Conservation (phyloP, 2,329 filamentous ascomycete species). For the Pleomassaria siparia region DNA sequence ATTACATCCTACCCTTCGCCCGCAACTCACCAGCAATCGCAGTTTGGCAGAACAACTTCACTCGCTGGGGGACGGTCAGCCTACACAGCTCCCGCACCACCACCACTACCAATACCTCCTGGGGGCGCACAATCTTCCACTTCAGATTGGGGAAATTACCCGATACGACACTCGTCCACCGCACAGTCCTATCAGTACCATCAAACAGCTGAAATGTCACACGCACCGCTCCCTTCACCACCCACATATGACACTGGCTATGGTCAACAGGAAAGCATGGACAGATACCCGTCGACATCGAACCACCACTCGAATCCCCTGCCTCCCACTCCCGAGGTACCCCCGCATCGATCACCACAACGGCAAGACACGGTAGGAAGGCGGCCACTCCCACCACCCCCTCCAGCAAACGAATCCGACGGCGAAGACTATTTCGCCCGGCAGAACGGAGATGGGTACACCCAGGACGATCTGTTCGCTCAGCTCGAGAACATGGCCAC, state of each 20-base stretch:
- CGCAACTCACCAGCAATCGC: conserved; percentile 31
- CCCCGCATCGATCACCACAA: conserved; percentile 51
- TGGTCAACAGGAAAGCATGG: conserved; percentile 25
- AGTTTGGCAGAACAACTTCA: conserved; percentile 35
- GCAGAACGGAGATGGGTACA: conserved; percentile 32
- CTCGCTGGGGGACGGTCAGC: conserved; percentile 29
- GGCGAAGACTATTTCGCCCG: conserved; percentile 43
- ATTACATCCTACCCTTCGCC: conserved; percentile 33
- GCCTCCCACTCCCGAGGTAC: conserved; percentile 53
- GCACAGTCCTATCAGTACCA: conserved; percentile 33
- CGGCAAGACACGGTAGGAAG: conserved; percentile 56
- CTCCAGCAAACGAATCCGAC: conserved; percentile 54
- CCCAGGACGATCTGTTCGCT: conserved; percentile 59
- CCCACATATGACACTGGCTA: conserved; percentile 35
- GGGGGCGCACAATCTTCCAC: conserved; percentile 32
- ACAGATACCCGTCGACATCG: conserved; percentile 34
- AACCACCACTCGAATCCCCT: conserved; percentile 41
- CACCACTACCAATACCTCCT: conserved; percentile 40
- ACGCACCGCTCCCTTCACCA: conserved; percentile 39
- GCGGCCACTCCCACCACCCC: conserved; percentile 63
- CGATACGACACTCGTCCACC: conserved; percentile 28
- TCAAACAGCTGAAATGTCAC: conserved; percentile 26
- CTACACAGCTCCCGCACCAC: conserved; percentile 40
- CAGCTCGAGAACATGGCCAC: conserved; percentile 56
- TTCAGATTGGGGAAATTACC: conserved; percentile 40